phyloP scores from a whole-genome alignment of 2,329 filamentous ascomycete species.

The Beauveria sp. region DNA sequence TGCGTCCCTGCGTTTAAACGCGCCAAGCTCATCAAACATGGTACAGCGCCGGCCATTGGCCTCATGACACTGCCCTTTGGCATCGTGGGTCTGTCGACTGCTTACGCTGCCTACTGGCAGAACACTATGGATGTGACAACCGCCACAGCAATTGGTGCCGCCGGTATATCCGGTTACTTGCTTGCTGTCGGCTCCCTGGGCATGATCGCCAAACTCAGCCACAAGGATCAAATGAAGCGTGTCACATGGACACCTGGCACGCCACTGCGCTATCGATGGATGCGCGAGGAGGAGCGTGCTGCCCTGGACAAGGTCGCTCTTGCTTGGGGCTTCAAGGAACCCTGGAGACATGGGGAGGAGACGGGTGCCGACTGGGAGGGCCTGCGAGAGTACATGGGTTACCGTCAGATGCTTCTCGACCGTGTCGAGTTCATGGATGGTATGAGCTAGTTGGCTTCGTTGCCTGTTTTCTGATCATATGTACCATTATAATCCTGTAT shows the following conservation, averaged over 20 bases:
- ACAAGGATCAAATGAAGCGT: slow-evolving; percentile 91
- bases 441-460: slow-evolving; percentile 47
- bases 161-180: slow-evolving; percentile 76
- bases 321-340: slow-evolving; percentile 86
- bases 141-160: slow-evolving; percentile 72
- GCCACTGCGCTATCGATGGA: slow-evolving; percentile 72
- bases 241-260: slow-evolving; percentile 85
- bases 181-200: slow-evolving; percentile 75
- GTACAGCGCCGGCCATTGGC: slow-evolving; percentile 50
- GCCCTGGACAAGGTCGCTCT: slow-evolving; percentile 79
- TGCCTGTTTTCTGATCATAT: neutral
- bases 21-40: slow-evolving; percentile 58
- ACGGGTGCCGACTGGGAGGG: slow-evolving; percentile 84
- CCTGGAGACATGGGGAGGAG: slow-evolving; percentile 76
- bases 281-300: slow-evolving; percentile 82
- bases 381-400: slow-evolving; percentile 72
- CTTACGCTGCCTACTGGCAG: slow-evolving; percentile 34
- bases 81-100: slow-evolving; percentile 60
- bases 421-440: slow-evolving; percentile 85
- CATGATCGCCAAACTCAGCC: slow-evolving; percentile 73
- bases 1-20: slow-evolving; percentile 58
- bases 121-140: slow-evolving; percentile 69
- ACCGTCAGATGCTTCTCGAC: slow-evolving; percentile 85
- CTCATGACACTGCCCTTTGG: slow-evolving; percentile 56
- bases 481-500: slow-evolving; percentile 9